phyloP scores from a whole-genome alignment of 768 basidiomycete species.

The Tulasnella sp. region DNA sequence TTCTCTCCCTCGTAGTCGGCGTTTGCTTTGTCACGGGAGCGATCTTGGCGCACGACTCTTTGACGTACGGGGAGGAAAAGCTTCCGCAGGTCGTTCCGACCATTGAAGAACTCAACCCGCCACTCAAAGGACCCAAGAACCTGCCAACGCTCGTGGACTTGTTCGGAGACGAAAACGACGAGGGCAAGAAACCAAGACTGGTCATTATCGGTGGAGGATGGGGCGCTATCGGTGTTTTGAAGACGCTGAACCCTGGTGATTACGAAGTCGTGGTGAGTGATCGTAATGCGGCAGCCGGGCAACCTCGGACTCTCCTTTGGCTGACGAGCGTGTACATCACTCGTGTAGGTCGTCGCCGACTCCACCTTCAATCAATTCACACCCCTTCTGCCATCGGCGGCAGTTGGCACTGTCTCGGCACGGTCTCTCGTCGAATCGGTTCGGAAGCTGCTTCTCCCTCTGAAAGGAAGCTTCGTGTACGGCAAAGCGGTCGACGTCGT shows the following conservation, averaged over 20 bases:
- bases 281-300: neutral
- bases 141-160: conserved; percentile 67
- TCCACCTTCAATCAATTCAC: conserved; percentile 91
- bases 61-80: conserved; percentile 78
- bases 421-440: conserved; percentile 85
- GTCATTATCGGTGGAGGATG: conserved; percentile 94
- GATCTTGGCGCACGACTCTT: conserved; percentile 84
- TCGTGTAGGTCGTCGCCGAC: conserved; percentile 48
- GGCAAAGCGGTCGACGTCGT: conserved; percentile 84
- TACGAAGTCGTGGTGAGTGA: conserved; percentile 65
- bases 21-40: conserved; percentile 31
- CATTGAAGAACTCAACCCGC: conserved; percentile 75
- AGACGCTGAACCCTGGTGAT: conserved; percentile 62
- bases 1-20: conserved; percentile 1
- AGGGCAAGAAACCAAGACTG: conserved; percentile 65
- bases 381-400: conserved; percentile 82
- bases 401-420: conserved; percentile 88
- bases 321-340: neutral
- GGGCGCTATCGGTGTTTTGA: conserved; percentile 81
- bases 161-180: conserved; percentile 69
- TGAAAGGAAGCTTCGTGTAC: conserved; percentile 79
- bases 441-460: conserved; percentile 84
- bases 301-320: neutral
- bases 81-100: conserved; percentile 78
- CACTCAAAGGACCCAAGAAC: conserved; percentile 84